Percentiles rank a stretch among this genome's conserved stretches.
phyloP scores from a whole-genome alignment of 768 basidiomycete genomes.

The Hericium rajendrae region DNA sequence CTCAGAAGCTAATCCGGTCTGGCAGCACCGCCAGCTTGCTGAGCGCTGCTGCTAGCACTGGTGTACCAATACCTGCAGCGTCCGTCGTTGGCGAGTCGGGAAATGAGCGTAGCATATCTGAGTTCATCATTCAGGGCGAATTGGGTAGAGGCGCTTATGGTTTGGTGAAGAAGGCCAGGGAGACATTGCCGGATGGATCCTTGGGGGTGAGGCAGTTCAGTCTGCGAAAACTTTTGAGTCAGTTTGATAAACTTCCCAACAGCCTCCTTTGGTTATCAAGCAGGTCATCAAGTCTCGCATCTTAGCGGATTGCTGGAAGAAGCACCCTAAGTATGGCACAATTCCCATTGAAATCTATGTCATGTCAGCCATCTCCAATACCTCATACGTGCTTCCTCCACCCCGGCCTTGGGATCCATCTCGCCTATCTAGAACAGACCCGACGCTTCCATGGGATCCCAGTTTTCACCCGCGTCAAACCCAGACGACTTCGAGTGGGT shows the following conservation, averaged over 20 bases:
- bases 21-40: constrained; percentile 55
- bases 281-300: constrained; percentile 98
- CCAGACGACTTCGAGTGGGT: constrained; percentile 42
- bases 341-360: constrained; percentile 98
- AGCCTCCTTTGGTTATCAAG: constrained; percentile 92
- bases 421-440: constrained; percentile 23
- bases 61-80: constrained; percentile 48
- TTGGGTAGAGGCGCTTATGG: constrained; percentile 95
- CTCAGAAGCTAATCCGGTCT: constrained; percentile 55
- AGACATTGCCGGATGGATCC: constrained; percentile 62
- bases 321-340: constrained; percentile 87
- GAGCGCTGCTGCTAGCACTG: constrained; percentile 48
- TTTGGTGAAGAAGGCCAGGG: constrained; percentile 82
- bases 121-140: constrained; percentile 79
- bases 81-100: constrained; percentile 34
- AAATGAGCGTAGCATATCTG: constrained; percentile 66
- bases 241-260: constrained; percentile 17
- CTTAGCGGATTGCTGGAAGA: constrained; percentile 98
- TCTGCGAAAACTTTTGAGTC: constrained; percentile 1
- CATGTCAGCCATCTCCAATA: constrained; percentile 83
- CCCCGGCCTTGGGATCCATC: constrained; percentile 79
- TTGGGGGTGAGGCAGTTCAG: constrained; percentile 59
- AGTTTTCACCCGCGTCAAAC: constrained; percentile 15
- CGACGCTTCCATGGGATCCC: background rate
- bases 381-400: constrained; percentile 67